Conservation (phyloP, 352 stramenopile genomes). For the Pythium dissimile region DNA sequence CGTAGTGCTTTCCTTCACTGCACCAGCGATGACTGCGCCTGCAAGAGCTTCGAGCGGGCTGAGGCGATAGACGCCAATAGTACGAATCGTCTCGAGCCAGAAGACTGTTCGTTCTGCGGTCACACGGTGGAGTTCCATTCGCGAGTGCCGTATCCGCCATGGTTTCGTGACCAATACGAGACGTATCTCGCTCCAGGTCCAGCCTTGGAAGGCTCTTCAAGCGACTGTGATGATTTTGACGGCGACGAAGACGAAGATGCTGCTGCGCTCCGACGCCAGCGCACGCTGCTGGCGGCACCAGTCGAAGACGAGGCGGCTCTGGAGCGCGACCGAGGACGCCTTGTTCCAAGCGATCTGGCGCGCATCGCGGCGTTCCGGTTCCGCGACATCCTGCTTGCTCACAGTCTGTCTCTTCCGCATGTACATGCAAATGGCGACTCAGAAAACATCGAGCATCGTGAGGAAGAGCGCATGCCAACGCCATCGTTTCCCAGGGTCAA, state of each 20-base stretch:
- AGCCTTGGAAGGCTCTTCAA: background rate
- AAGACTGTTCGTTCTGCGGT: conserved; percentile 57
- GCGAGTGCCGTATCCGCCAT: conserved; percentile 50
- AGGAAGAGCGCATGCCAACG: no score
- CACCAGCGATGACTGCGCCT: conserved; percentile 31
- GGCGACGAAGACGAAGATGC: conserved; percentile 2
- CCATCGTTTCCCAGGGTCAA: background rate
- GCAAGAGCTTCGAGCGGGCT: conserved; percentile 54
- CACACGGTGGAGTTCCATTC: conserved; percentile 30
- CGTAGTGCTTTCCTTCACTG: conserved; percentile 51
- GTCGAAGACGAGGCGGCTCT: conserved; percentile 10
- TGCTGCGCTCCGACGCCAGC: background rate
- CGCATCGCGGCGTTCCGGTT: conserved; percentile 11
- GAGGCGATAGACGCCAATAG: background rate
- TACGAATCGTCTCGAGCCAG: no score
- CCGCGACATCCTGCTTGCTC: background rate
- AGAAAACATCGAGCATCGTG: background rate
- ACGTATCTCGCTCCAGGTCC: conserved; percentile 30
- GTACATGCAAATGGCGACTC: background rate
- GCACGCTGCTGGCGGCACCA: background rate
- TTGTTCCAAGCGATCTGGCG: conserved; percentile 7
- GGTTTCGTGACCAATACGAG: conserved; percentile 71
- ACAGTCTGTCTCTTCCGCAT: background rate
- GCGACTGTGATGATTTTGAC: background rate
- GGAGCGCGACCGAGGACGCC: conserved; percentile 18